Evolutionary conservation across 2,329 filamentous ascomycete genomes (phyloP), one percentile per base, ranked within the genome.

Genomic region (Colletotrichum lupini): DNA sequence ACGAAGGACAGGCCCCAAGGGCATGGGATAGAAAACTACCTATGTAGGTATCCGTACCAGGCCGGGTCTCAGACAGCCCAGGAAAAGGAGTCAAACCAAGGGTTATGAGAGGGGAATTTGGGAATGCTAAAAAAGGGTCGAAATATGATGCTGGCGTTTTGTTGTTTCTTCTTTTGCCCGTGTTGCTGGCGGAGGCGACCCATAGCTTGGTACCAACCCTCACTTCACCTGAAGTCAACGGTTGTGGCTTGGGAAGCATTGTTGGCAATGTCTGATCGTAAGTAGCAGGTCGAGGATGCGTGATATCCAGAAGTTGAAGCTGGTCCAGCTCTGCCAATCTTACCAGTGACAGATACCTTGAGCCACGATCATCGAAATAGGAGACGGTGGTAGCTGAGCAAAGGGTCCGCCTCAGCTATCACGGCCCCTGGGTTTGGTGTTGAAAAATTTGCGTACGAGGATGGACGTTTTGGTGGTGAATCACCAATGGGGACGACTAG

Each of bases 361-460:
- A 49, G 42, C 42, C 42, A 49, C 19, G 42, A 49, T 49, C 42
- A 22, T 49, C 42, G 19, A 11, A 4, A 11, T 11, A n/a, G 8
- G 42, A 22, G 42, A 22, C 42, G 42, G 7, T 49, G 7, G 42
- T 1, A 49, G 14, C 46, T 53, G 28, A 63, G n/a, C 16, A 35
- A n/a, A 24, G 32, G 32, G 22, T 52, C 52, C 30, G 52, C 56
- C 42, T 65, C 14, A 32, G 52, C 5, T 24, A 22, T 73, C 70
- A 69, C 55, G 70, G 57, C 30, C 66, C 63, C 37, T 42, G 57
- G 58, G 26, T 60, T 32, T 64, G 19, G 49, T 57, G 32, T 56
- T 71, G 71, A 73, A 73, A 73, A 64, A 32, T 24, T 71, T 73
- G 70, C 71, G 59, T 22, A 37, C 52, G n/a, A 35, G 26, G 49